These are phyloP conservation scores for Fusarium sp. DNA, from an alignment of 2,329 filamentous ascomycete species.

Conservation along the genomic window DNA sequence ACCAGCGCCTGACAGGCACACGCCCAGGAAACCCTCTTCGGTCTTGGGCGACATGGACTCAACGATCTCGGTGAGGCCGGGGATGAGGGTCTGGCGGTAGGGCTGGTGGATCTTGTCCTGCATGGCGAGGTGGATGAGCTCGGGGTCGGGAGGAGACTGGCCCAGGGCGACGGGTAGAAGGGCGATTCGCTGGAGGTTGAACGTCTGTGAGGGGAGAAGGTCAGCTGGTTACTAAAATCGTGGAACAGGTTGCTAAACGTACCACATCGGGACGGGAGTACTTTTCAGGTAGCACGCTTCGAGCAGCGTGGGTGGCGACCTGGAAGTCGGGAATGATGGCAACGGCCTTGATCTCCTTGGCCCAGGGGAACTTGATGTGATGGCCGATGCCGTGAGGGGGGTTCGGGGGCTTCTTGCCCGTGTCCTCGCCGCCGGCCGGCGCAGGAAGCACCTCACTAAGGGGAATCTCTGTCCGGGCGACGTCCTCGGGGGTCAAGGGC, in stretches of 20 bases:
- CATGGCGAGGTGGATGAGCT: constrained; percentile 97
- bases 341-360: constrained; percentile 94
- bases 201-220: constrained; percentile 66
- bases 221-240: constrained; percentile 22
- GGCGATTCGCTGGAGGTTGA: constrained; percentile 95
- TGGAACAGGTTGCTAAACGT: constrained; percentile 40
- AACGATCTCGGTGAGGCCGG: constrained; percentile 90
- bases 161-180: constrained; percentile 90
- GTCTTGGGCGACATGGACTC: constrained; percentile 89
- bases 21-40: constrained; percentile 89
- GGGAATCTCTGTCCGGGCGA: constrained; percentile 91
- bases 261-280: constrained; percentile 89
- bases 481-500: constrained; percentile 88
- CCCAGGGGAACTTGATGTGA: constrained; percentile 96
- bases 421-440: constrained; percentile 91
- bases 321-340: constrained; percentile 97
- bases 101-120: constrained; percentile 98
- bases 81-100: constrained; percentile 91
- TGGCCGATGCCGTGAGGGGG: constrained; percentile 95
- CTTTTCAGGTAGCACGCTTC: constrained; percentile 82
- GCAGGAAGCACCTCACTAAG: constrained; percentile 92
- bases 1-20: constrained; percentile 94
- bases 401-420: constrained; percentile 84
- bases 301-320: constrained; percentile 91
- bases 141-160: constrained; percentile 88